Conservation (phyloP, 2,329 filamentous ascomycete species). For the Fusarium clavum region DNA sequence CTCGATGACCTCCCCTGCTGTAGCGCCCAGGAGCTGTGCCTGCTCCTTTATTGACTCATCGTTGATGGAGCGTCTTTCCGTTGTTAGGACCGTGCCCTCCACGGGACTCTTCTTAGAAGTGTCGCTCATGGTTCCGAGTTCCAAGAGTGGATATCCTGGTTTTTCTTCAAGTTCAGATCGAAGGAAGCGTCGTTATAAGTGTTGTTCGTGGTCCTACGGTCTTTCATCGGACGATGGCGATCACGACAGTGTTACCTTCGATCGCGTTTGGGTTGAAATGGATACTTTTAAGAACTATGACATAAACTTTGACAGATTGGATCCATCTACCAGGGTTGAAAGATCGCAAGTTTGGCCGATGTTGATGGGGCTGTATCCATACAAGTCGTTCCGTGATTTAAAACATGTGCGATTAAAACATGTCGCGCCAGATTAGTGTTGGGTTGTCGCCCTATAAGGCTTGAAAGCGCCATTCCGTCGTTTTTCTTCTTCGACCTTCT, state of each 20-base stretch:
- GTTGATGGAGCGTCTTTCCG: conserved; percentile 4
- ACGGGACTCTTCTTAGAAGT: conserved; percentile 2
- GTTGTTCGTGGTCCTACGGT: not conserved
- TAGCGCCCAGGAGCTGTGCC: conserved; percentile 22
- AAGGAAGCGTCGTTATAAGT: not conserved
- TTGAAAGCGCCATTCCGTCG: not conserved
- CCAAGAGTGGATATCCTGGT: not conserved
- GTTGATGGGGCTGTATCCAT: not conserved
- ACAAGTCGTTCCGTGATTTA: not conserved
- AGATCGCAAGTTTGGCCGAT: not conserved
- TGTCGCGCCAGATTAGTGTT: not conserved
- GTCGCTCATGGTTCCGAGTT: conserved; percentile 3
- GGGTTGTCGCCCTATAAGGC: not conserved
- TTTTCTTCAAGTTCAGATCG: too few relatives aligned
- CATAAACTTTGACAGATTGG: not conserved
- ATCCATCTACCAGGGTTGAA: not conserved
- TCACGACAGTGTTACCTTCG: not conserved
- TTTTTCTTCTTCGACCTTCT: not conserved
- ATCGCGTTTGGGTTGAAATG: not conserved
- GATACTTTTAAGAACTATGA: not conserved
- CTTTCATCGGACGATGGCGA: not conserved
- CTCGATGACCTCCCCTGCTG: conserved; percentile 28
- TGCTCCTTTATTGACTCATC: conserved; percentile 6
- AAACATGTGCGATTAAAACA: not conserved
- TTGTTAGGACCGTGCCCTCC: not conserved